Evolutionary conservation across 2,329 filamentous ascomycete genomes (phyloP), one percentile per base, ranked within the genome.

Genomic region (Emydomyces testavorans): DNA sequence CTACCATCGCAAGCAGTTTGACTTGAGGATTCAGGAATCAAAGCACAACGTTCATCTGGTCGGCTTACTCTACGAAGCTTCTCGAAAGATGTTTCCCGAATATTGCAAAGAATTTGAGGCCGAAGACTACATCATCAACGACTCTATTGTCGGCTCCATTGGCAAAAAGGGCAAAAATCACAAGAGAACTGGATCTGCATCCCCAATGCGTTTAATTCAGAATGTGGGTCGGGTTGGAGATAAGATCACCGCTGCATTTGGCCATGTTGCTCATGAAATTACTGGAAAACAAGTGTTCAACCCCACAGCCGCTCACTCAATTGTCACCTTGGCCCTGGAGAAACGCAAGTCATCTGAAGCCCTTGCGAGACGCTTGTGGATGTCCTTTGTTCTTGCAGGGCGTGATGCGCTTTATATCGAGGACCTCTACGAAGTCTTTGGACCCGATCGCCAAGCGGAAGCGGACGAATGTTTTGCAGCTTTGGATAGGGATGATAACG

Each of bases 241-340:
- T 71, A 94, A 94, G 68, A 80, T 96, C 52, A 94, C 89, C 0
- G 89, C 87, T 1, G 85, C 83, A 0, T 93, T 96, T 64, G 92
- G 92, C 20, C 92, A 94, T 58, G 79, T 96, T 43, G 90, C 92
- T 1, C 85, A 86, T 1, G 92, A 96, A 60, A 89, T 98, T 51
- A 94, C 92, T 0, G 92, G 92, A 55, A 94, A 93, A 69, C 80
- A 94, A 59, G 83, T 95, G 18, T 94, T 96, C 70, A 94, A 95
- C 65, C 83, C 87, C 11, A 90, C 85, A 59, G 85, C 88, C 4
- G 82, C 89, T 1, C 89, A 95, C 63, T 92, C 87, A 0, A 79
- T 96, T 41, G 87, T 96, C 4, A 74, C 93, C 10, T 80, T 93
- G 62, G 92, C 90, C 6, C 73, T 96, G 26, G 89, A 95, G 65